Conservation (phyloP, 495 filamentous ascomycete genomes). For the Annulohypoxylon nitens region DNA sequence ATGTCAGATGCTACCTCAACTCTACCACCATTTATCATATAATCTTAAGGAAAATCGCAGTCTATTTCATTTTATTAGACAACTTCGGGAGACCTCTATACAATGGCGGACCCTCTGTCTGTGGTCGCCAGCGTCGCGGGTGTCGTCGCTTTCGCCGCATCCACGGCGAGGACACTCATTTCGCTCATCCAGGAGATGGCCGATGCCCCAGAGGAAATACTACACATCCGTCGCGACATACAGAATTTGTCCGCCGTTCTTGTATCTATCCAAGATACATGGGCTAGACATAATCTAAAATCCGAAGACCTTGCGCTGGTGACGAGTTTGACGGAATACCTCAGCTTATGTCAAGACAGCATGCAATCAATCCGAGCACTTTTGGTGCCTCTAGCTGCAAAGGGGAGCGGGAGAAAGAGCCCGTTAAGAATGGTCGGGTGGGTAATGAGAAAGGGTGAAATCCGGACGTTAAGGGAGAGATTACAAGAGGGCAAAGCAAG, state of each 20-base stretch:
- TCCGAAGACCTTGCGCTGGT: constrained; percentile 29
- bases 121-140: constrained; percentile 37
- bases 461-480: constrained; percentile 32
- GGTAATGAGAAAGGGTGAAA: constrained; percentile 35
- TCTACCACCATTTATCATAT: not conserved
- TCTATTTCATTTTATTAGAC: not conserved
- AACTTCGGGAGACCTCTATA: not conserved
- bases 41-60: not conserved
- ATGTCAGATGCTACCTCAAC: not conserved
- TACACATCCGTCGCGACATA: constrained; percentile 39
- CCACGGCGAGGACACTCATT: constrained; percentile 30
- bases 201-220: constrained; percentile 41
- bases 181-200: constrained; percentile 33
- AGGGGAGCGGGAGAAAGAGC: constrained; percentile 22
- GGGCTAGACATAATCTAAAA: constrained; percentile 20
- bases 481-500: constrained; percentile 41
- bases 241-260: constrained; percentile 36
- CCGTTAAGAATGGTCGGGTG: constrained; percentile 31
- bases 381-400: constrained; percentile 18
- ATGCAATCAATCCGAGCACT: constrained; percentile 30
- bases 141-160: constrained; percentile 37
- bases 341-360: constrained; percentile 28
- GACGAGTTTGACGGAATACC: constrained; percentile 31
- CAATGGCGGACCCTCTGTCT: constrained; percentile 44
- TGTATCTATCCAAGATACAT: constrained; percentile 28